Conservation (phyloP, 495 filamentous ascomycete genomes). For the Mytilinidion resinicola region DNA sequence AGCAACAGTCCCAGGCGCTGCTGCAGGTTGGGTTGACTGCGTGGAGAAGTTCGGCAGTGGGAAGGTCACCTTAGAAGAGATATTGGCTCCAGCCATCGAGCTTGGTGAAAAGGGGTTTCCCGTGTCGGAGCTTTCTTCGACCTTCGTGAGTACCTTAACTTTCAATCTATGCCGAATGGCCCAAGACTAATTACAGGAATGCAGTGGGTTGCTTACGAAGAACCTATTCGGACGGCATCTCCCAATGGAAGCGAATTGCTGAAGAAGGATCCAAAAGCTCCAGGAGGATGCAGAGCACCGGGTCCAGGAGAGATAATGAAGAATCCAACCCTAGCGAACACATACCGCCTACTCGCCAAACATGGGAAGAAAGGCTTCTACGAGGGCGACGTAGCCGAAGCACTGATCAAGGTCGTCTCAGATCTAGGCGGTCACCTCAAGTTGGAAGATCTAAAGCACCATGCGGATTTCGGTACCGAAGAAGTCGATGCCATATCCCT, state of each 20-base stretch:
- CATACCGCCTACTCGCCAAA: constrained; percentile 71
- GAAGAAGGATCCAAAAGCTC: constrained; percentile 59
- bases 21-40: constrained; percentile 90
- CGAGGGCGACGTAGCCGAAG: constrained; percentile 70
- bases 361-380: constrained; percentile 92
- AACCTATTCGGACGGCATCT: constrained; percentile 58
- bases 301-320: constrained; percentile 81
- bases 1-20: constrained; percentile 81
- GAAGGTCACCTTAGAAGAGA: constrained; percentile 68
- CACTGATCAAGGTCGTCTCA: constrained; percentile 68
- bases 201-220: constrained; percentile 63
- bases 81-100: constrained; percentile 76
- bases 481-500: constrained; percentile 74
- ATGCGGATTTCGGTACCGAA: constrained; percentile 69
- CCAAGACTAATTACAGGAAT: background rate
- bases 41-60: constrained; percentile 90
- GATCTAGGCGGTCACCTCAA: constrained; percentile 72
- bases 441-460: constrained; percentile 71
- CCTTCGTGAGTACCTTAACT: constrained; percentile 50
- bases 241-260: constrained; percentile 83
- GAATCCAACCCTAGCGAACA: constrained; percentile 72
- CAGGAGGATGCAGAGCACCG: constrained; percentile 64
- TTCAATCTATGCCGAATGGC: background rate
- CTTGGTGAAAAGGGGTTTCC: constrained; percentile 86
- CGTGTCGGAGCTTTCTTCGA: constrained; percentile 70